These are phyloP conservation scores for Astrocystis sublimbata DNA, from an alignment of 495 filamentous ascomycete genomes.

Conservation along the genomic window DNA sequence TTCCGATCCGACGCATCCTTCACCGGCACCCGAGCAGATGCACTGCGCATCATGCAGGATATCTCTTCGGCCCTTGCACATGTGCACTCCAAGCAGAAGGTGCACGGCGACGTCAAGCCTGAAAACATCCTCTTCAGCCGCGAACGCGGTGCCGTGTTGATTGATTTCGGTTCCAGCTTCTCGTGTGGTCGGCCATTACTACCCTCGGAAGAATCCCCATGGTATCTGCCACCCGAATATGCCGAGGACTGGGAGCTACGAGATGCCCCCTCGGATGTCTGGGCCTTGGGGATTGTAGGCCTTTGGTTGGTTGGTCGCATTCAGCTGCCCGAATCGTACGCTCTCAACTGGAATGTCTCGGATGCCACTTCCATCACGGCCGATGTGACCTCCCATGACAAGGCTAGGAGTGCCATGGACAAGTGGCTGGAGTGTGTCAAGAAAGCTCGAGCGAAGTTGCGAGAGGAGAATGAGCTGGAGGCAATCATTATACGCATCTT, in stretches of 20 bases:
- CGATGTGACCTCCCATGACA: not conserved
- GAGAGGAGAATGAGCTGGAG: not conserved
- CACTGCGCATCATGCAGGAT: not conserved
- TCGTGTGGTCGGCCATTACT: not conserved
- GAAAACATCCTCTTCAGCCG: not conserved
- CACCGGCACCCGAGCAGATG: not conserved
- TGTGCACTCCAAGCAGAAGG: not conserved
- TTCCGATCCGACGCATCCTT: not conserved
- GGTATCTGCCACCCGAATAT: conserved; percentile 6
- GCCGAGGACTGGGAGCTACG: not conserved
- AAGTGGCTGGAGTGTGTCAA: not conserved
- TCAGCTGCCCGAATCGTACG: not conserved
- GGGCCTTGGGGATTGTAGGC: not conserved
- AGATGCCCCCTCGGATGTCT: not conserved
- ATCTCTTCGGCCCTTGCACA: not conserved
- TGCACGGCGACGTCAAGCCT: conserved; percentile 12
- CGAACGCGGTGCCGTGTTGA: not conserved
- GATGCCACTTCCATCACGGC: not conserved
- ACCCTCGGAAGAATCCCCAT: not conserved
- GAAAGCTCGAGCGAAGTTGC: not conserved
- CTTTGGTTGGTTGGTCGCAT: not conserved
- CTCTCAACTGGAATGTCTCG: not conserved
- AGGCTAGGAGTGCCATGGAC: not conserved
- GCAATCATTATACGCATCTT: not conserved
- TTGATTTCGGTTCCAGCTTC: not conserved